Percentiles rank a stretch among this genome's conserved stretches.
Evolutionary conservation across 2,329 filamentous ascomycete genomes (phyloP).

Genomic region (Helotiales sp.): DNA sequence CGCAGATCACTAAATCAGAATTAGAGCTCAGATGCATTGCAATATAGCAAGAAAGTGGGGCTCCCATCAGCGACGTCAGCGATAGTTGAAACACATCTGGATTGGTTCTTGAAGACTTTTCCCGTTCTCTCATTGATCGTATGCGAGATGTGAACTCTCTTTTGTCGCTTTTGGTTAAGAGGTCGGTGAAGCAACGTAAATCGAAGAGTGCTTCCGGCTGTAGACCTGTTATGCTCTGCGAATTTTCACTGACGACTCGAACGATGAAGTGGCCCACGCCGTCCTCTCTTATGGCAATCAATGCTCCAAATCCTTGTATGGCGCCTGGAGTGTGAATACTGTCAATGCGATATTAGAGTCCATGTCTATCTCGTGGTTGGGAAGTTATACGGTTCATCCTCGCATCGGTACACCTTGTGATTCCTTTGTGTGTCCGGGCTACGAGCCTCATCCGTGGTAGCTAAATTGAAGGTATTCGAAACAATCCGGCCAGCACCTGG

Average conservation of each 20-base stretch:
- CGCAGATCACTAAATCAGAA: constrained; percentile 24
- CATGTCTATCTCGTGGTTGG: not conserved
- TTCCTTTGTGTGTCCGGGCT: not conserved
- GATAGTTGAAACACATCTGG: constrained; percentile 26
- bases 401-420: constrained; percentile 21
- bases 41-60: constrained; percentile 20
- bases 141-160: constrained; percentile 21
- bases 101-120: constrained; percentile 8
- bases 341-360: not conserved
- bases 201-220: constrained; percentile 22
- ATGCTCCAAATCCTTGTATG: constrained; percentile 23
- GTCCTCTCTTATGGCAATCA: constrained; percentile 25
- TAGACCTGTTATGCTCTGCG: constrained; percentile 18
- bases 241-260: constrained; percentile 26
- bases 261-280: constrained; percentile 16
- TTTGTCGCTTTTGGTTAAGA: constrained; percentile 19
- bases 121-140: constrained; percentile 7
- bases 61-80: constrained; percentile 17
- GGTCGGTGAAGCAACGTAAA: constrained; percentile 25
- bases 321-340: constrained; percentile 27
- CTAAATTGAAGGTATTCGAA: constrained; percentile 12
- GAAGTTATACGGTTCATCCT: constrained; percentile 22
- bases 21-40: constrained; percentile 20
- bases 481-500: constrained; percentile 7
- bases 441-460: not conserved